phyloP scores from a whole-genome alignment of 192 early-diverging fungal genomes.

The Rhizoclosmatium sp. region DNA sequence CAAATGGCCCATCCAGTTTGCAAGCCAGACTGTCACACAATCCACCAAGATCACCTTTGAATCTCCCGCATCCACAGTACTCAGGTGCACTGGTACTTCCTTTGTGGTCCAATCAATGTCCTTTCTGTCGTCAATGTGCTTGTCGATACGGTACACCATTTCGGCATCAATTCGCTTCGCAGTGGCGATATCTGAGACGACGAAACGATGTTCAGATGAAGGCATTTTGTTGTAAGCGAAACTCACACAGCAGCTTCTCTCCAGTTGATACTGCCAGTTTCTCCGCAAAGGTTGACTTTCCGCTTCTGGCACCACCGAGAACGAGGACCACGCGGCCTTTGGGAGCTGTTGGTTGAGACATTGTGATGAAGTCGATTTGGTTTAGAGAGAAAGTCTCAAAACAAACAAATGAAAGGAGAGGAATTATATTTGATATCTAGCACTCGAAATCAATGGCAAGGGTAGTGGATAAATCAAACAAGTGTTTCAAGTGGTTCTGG shows the following conservation, averaged over 20 bases:
- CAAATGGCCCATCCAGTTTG: slow-evolving; percentile 30
- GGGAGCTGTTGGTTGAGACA: too few species aligned
- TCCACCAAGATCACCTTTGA: slow-evolving; percentile 32
- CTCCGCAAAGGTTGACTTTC: slow-evolving; percentile 46
- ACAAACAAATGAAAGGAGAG: too few species aligned
- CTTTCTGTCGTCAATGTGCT: neutral
- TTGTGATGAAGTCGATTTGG: too few species aligned
- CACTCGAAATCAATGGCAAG: slow-evolving; percentile 17
- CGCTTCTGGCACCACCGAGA: slow-evolving; percentile 39
- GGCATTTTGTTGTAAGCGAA: neutral
- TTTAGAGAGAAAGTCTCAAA: too few species aligned
- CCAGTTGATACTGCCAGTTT: slow-evolving; percentile 22
- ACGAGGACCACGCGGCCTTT: slow-evolving; percentile 26
- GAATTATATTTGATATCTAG: too few species aligned
- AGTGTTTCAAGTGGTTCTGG: neutral
- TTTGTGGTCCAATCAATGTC: neutral
- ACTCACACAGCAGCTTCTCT: neutral
- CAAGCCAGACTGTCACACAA: slow-evolving; percentile 41
- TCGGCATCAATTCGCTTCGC: slow-evolving; percentile 38
- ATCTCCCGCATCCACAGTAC: neutral
- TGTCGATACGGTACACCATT: slow-evolving; percentile 36
- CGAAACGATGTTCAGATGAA: neutral
- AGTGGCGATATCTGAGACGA: slow-evolving; percentile 29
- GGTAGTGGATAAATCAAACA: slow-evolving; percentile 18
- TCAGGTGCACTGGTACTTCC: slow-evolving; percentile 24